Evolutionary conservation across 2,329 filamentous ascomycete genomes (phyloP), one percentile per base, ranked within the genome.

Genomic region (Ceratocystis lukuohia): DNA sequence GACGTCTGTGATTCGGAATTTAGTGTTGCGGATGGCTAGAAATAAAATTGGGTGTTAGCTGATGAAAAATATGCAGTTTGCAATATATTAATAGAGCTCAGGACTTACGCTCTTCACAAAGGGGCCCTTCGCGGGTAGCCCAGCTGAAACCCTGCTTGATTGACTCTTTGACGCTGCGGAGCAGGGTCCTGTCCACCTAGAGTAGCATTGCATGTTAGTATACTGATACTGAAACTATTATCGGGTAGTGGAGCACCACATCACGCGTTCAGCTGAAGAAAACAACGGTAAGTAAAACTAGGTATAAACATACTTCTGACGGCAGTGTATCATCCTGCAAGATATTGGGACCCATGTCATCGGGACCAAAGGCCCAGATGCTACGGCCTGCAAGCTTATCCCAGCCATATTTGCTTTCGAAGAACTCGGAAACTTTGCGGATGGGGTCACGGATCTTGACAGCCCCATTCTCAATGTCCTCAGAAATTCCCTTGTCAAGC

Each of bases 291-390:
- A 15, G 37, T 20, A 30, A 28, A 59, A 10, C 20, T 61, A 22
- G 67, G 66, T 67, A 10, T 3, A 64, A 66, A 78, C 82, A 75
- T 76, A 85, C 84, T 75, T 96, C 92, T 28, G 89, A 90, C 2
- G 93, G 92, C 20, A 99, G 80, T 20, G 94, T 99, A 75, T 99
- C 94, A 75, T 99, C 94, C 76, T 96, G 92, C 62, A 99, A 79
- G 70, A 99, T 94, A 75, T 99, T 99, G 5, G 94, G 91, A 0
- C 92, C 89, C 79, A 86, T 88, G 70, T 99, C 94, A 67, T 97
- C 93, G 3, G 94, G 94, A 2, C 94, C 94, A 77, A 99, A 99
- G 1, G 94, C 94, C 94, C 94, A 99, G 73, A 99, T 96, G 74
- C 92, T 96, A 72, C 94, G 84, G 28, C 90, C 91, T 15, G 94